phyloP scores from a whole-genome alignment of 768 basidiomycete genomes.

The Amanita muscaria region DNA sequence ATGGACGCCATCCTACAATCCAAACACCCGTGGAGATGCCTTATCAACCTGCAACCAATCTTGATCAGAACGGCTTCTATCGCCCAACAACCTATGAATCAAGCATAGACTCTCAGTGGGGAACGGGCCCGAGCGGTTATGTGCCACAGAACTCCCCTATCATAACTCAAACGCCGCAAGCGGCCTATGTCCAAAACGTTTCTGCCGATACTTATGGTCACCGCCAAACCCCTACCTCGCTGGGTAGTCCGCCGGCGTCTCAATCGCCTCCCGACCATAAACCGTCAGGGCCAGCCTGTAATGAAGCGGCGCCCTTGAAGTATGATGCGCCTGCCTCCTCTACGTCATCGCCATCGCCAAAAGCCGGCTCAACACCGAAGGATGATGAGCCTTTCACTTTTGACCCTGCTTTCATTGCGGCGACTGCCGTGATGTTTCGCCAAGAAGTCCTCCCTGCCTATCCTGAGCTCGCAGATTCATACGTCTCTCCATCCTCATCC shows the following conservation, averaged over 20 bases:
- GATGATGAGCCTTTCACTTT: constrained; percentile 31
- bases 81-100: not conserved
- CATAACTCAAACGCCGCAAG: not conserved
- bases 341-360: constrained; percentile 2
- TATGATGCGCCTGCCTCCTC: not conserved
- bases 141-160: not conserved
- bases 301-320: not conserved
- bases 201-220: not conserved
- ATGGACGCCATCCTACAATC: not conserved
- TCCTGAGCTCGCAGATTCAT: constrained; percentile 16
- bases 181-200: not conserved
- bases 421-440: constrained; percentile 25
- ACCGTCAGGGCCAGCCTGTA: not conserved
- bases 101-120: not conserved
- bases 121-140: not conserved
- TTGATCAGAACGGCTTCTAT: not conserved
- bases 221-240: not conserved
- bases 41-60: not conserved
- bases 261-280: not conserved
- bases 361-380: constrained; percentile 14
- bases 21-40: not conserved
- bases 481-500: not conserved
- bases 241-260: not conserved
- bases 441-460: constrained; percentile 27
- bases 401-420: constrained; percentile 26